These are phyloP conservation scores for Periconia digitata DNA, from an alignment of 2,329 filamentous ascomycete genomes.

Conservation along the genomic window DNA sequence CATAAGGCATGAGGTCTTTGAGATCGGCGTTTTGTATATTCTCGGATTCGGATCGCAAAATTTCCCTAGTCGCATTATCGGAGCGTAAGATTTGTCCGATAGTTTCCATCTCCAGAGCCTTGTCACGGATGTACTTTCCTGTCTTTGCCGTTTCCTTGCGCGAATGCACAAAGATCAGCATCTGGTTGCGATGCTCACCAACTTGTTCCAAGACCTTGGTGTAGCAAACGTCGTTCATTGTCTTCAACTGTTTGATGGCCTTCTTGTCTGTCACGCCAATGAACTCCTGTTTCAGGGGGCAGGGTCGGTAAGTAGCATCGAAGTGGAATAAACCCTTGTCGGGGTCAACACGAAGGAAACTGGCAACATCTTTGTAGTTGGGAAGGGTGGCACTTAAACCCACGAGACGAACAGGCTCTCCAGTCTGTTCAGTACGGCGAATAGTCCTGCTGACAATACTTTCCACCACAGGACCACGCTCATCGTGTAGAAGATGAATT, in stretches of 20 bases:
- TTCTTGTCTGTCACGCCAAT: slow-evolving; percentile 97
- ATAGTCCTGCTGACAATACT: slow-evolving; percentile 96
- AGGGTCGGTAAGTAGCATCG: slow-evolving; percentile 89
- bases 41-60: slow-evolving; percentile 81
- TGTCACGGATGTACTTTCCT: slow-evolving; percentile 92
- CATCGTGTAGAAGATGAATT: slow-evolving; percentile 95
- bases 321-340: slow-evolving; percentile 92
- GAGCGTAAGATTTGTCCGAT: slow-evolving; percentile 94
- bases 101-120: slow-evolving; percentile 93
- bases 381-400: slow-evolving; percentile 93
- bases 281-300: slow-evolving; percentile 93
- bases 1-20: slow-evolving; percentile 92
- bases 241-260: slow-evolving; percentile 97
- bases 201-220: slow-evolving; percentile 97
- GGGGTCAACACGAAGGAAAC: slow-evolving; percentile 87
- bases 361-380: slow-evolving; percentile 95
- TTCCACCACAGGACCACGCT: slow-evolving; percentile 93
- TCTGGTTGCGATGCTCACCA: slow-evolving; percentile 88
- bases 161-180: slow-evolving; percentile 98
- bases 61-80: slow-evolving; percentile 88
- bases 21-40: slow-evolving; percentile 82
- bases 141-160: slow-evolving; percentile 98
- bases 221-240: slow-evolving; percentile 99
- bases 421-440: slow-evolving; percentile 88
- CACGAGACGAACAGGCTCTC: slow-evolving; percentile 86